phyloP scores from a whole-genome alignment of 768 basidiomycete genomes.

The Calocera cornea region DNA sequence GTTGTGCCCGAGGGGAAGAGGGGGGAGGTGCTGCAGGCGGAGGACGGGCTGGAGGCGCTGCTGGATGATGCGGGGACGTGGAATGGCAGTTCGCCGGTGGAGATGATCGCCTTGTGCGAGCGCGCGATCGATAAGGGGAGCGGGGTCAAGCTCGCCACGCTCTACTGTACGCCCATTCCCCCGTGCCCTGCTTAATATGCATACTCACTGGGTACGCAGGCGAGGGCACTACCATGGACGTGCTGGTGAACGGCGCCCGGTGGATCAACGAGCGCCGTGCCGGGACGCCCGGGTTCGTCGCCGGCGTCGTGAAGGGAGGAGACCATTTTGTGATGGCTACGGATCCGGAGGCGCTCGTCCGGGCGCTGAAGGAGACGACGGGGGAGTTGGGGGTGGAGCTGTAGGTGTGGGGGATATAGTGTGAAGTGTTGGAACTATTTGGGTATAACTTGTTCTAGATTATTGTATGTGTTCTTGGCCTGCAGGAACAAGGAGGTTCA shows the following conservation, averaged over 20 bases:
- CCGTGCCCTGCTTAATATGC: neutral
- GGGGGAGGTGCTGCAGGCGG: neutral
- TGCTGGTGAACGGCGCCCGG: neutral
- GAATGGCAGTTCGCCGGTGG: neutral
- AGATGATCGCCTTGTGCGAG: neutral
- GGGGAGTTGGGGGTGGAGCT: neutral
- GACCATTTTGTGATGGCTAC: slow-evolving; percentile 3
- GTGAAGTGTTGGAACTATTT: too few relatives aligned
- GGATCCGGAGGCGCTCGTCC: neutral
- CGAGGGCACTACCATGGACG: neutral
- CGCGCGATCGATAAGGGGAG: neutral
- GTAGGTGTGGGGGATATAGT: neutral
- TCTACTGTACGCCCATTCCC: neutral
- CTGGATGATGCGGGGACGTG: neutral
- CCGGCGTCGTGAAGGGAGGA: neutral
- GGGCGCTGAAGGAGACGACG: neutral
- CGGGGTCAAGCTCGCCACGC: neutral
- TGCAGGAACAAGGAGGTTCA: too few relatives aligned
- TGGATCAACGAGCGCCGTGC: neutral
- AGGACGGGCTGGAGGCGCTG: neutral
- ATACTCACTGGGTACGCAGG: neutral
- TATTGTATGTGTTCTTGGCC: too few relatives aligned
- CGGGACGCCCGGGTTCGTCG: neutral
- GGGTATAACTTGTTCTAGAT: too few relatives aligned
- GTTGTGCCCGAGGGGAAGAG: neutral